Evolutionary conservation across 805 yeast genomes (phyloP).

Genomic region (Groenewaldozyma tartarivorans): DNA sequence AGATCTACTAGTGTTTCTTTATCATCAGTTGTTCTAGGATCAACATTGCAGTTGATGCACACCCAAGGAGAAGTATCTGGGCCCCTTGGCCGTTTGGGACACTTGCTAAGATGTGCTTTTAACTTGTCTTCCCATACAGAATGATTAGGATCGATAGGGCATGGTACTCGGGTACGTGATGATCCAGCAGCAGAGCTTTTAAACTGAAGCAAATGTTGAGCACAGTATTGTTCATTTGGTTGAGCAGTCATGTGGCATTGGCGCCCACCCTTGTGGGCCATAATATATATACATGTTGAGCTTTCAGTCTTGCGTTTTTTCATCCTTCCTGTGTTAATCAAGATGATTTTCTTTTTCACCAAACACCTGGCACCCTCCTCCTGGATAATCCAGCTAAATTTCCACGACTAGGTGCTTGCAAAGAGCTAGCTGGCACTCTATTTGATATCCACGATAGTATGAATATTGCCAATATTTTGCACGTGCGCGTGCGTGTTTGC

Average conservation of each 20-base stretch:
- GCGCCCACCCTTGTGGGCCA: constrained; percentile 37
- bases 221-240: constrained; percentile 42
- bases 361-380: neutral
- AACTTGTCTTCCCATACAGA: constrained; percentile 56
- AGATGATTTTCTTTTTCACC: neutral
- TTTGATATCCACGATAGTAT: too few relatives aligned
- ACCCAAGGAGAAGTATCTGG: constrained; percentile 35
- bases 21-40: neutral
- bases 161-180: constrained; percentile 48
- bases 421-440: too few relatives aligned
- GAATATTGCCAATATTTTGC: too few relatives aligned
- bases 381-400: too few relatives aligned
- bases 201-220: constrained; percentile 42
- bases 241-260: constrained; percentile 54
- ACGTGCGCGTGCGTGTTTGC: too few relatives aligned
- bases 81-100: constrained; percentile 26
- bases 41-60: constrained; percentile 37
- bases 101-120: constrained; percentile 47
- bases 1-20: constrained; percentile 1
- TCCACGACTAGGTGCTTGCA: too few relatives aligned
- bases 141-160: constrained; percentile 73
- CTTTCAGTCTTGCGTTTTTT: constrained; percentile 7
- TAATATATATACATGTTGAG: constrained; percentile 14
- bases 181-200: constrained; percentile 21
- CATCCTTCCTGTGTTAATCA: constrained; percentile 1